Base-by-base conservation (phyloP, 768 basidiomycete species). In the Lactifluus volemus region DNA sequence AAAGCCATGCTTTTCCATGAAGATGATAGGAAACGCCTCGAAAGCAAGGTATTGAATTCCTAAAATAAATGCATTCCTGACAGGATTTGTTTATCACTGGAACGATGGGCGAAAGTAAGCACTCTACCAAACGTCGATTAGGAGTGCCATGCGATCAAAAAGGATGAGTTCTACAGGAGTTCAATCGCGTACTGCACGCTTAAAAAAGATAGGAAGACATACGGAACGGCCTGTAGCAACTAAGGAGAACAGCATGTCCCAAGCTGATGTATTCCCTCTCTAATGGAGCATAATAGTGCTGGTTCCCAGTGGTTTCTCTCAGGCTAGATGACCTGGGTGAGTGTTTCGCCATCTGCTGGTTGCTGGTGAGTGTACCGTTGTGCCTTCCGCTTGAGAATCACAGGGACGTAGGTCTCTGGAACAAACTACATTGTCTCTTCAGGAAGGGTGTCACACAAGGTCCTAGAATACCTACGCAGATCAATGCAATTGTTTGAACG, bases 161-260 rank as follows among this genome's bases (percentile, higher is more conserved):
- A 81, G 49, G 6, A 90, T 72, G 5, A 91, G 74, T 69, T 84
- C 86, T 88, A 60, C 19, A 57, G 41, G 9, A 38, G 32, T 39
- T 47, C n/a, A 56, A 42, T 39, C 56, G 50, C 7, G 6, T n/a
- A 42, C 19, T 12, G n/a, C 3, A n/a, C 21, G 5, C 8, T 49
- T 9, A 45, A 30, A 47, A 30, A 29, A n/a, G 36, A 15, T 49
- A 25, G 45, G 32, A 5, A 41, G 29, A 75, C 86, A 53, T 68
- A 90, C 89, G 74, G 70, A 94, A 92, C 2, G 91, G 89, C 6
- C 74, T 82, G 55, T 79, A 84, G 65, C 86, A 84, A 65, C 86
- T 89, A 60, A 82, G 65, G 14, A 76, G 25, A 30, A 92, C 76
- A 0, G 83, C 79, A 12, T 65, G 60, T 3, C 70, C 32, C 11